Percentiles rank a stretch among this genome's conserved stretches.
phyloP scores from a whole-genome alignment of 306 rosid genomes.

The Ormosia semicastrata region DNA sequence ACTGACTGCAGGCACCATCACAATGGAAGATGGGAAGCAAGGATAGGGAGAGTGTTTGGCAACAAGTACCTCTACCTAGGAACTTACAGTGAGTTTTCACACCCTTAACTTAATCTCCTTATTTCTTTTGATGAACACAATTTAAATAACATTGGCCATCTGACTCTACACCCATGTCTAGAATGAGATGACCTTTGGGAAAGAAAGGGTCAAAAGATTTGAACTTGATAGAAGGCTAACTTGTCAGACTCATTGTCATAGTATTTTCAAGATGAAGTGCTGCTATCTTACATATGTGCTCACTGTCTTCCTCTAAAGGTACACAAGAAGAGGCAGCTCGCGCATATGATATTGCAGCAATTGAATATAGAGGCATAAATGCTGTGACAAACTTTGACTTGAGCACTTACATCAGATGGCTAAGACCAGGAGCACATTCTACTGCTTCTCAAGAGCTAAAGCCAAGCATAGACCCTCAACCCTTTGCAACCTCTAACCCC shows the following conservation, averaged over 20 bases:
- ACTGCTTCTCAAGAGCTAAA: slow-evolving; percentile 40
- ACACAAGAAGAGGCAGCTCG: slow-evolving; percentile 97
- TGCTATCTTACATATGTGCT: slow-evolving; percentile 7
- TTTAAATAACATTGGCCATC: background rate
- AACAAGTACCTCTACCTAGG: slow-evolving; percentile 97
- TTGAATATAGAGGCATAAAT: slow-evolving; percentile 83
- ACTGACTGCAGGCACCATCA: slow-evolving; percentile 71
- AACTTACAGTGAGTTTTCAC: slow-evolving; percentile 66
- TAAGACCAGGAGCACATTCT: slow-evolving; percentile 56
- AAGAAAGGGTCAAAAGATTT: background rate
- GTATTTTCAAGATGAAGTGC: background rate
- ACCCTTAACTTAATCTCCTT: background rate
- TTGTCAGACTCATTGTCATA: background rate
- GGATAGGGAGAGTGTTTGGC: slow-evolving; percentile 93
- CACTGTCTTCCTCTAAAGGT: slow-evolving; percentile 41
- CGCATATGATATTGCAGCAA: slow-evolving; percentile 89
- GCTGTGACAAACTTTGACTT: slow-evolving; percentile 90
- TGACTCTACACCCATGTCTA: background rate
- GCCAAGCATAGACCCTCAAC: slow-evolving; percentile 15
- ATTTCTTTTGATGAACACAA: background rate
- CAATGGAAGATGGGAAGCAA: slow-evolving; percentile 97
- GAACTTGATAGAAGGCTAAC: background rate
- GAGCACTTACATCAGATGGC: slow-evolving; percentile 77
- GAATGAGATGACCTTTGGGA: background rate
- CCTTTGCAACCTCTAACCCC: slow-evolving; percentile 25